Conservation (phyloP, 106 monocot genomes). For the Allium fistulosum region DNA sequence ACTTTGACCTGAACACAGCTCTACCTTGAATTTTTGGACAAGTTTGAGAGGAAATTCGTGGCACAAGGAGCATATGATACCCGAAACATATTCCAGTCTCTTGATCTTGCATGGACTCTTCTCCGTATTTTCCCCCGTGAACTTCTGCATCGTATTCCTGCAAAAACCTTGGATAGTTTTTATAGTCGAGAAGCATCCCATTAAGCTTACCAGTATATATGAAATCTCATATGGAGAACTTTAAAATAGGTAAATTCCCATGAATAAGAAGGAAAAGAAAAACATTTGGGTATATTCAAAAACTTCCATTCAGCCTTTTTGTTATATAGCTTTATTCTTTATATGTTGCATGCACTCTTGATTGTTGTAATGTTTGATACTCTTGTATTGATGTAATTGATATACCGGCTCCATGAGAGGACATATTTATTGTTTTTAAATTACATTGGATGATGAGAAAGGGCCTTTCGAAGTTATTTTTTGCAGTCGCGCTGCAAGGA, state of each 20-base stretch:
- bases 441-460: no score
- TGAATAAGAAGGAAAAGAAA: slow-evolving; percentile 1
- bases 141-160: slow-evolving; percentile 96
- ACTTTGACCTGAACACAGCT: slow-evolving; percentile 38
- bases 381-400: not conserved
- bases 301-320: not conserved
- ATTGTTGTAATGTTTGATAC: slow-evolving; percentile 1
- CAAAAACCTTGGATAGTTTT: slow-evolving; percentile 86
- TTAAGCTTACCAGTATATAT: slow-evolving; percentile 15
- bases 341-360: not conserved
- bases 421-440: no score
- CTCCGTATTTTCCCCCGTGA: slow-evolving; percentile 96
- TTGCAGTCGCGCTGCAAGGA: no score
- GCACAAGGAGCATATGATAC: slow-evolving; percentile 93
- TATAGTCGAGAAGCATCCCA: slow-evolving; percentile 67
- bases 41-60: slow-evolving; percentile 94
- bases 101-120: slow-evolving; percentile 85
- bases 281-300: not conserved
- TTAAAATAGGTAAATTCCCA: not conserved
- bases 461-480: no score
- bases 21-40: slow-evolving; percentile 92
- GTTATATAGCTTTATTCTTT: slow-evolving; percentile 8
- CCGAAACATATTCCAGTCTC: slow-evolving; percentile 95
- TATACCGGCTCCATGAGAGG: no score
- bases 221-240: not conserved